phyloP scores from a whole-genome alignment of 2,329 filamentous ascomycete genomes.

The Verticillium albo-atrum region DNA sequence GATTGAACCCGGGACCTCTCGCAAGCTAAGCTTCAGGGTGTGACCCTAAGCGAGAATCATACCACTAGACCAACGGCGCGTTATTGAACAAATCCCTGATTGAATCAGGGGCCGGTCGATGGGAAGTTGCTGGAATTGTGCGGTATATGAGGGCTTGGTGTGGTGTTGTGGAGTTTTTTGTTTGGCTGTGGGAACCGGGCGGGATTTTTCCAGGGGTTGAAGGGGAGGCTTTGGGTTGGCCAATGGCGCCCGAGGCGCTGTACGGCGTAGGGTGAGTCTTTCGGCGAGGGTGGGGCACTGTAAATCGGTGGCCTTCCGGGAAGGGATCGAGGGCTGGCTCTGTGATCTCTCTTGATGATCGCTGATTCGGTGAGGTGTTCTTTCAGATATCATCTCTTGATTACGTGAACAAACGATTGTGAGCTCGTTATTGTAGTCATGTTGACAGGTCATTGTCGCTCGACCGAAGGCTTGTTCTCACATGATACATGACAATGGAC shows the following conservation, averaged over 20 bases:
- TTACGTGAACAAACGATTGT: no score
- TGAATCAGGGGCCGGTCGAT: background rate
- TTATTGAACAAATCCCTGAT: background rate
- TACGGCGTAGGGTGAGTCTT: background rate
- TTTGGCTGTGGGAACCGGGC: background rate
- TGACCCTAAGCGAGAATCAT: slow-evolving; percentile 66
- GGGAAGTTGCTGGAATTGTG: background rate
- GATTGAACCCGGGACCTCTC: slow-evolving; percentile 44
- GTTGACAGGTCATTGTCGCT: no score
- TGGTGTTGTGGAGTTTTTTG: background rate
- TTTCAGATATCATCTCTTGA: no score
- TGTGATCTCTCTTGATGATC: no score
- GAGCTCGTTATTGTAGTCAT: no score
- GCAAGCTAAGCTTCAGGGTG: slow-evolving; percentile 31
- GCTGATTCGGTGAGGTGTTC: no score
- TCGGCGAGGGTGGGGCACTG: background rate
- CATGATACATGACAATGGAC: no score
- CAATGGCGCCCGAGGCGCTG: background rate
- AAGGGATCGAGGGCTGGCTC: background rate
- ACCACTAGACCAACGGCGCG: slow-evolving; percentile 54
- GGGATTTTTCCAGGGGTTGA: background rate
- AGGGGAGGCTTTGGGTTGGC: background rate
- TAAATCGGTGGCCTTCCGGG: background rate
- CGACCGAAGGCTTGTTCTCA: no score
- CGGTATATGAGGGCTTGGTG: background rate